phyloP scores from a whole-genome alignment of 2,329 filamentous ascomycete species.

The Teratosphaeria nubilosa region DNA sequence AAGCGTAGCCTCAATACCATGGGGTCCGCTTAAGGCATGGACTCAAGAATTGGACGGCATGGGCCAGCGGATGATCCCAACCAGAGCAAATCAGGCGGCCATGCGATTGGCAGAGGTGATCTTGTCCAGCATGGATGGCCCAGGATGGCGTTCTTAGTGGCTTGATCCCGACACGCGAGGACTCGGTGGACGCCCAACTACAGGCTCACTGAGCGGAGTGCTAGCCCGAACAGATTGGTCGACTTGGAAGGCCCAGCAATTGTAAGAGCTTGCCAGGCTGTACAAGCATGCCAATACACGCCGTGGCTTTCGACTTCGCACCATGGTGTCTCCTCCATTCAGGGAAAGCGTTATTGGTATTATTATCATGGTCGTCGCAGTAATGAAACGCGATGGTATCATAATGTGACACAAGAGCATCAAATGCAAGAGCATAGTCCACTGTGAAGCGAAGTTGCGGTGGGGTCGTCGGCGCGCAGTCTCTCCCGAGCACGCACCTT shows the following conservation, averaged over 20 bases:
- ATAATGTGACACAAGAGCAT: background rate
- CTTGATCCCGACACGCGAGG: background rate
- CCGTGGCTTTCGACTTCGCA: too few relatives aligned
- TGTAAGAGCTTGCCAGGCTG: too few relatives aligned
- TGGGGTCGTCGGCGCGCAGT: background rate
- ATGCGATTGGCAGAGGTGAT: background rate
- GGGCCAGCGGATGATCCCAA: background rate
- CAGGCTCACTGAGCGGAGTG: too few relatives aligned
- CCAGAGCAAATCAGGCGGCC: background rate
- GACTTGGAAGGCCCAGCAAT: too few relatives aligned
- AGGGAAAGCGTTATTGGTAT: too few relatives aligned
- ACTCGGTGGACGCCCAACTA: background rate
- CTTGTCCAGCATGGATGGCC: background rate
- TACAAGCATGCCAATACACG: too few relatives aligned
- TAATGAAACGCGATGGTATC: too few relatives aligned
- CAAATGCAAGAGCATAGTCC: background rate
- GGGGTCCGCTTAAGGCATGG: background rate
- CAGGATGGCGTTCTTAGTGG: background rate
- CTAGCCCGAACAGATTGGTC: too few relatives aligned
- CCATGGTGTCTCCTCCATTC: too few relatives aligned
- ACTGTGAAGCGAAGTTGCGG: background rate
- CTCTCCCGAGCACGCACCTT: too few relatives aligned
- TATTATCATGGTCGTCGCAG: too few relatives aligned
- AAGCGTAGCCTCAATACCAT: too few relatives aligned
- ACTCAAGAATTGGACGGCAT: background rate